A percentile compares a stretch with the other conserved stretches of the same genome.
Evolutionary conservation across 176 grass and related monocot species (phyloP).

Genomic region (Oryza rufipogon): DNA sequence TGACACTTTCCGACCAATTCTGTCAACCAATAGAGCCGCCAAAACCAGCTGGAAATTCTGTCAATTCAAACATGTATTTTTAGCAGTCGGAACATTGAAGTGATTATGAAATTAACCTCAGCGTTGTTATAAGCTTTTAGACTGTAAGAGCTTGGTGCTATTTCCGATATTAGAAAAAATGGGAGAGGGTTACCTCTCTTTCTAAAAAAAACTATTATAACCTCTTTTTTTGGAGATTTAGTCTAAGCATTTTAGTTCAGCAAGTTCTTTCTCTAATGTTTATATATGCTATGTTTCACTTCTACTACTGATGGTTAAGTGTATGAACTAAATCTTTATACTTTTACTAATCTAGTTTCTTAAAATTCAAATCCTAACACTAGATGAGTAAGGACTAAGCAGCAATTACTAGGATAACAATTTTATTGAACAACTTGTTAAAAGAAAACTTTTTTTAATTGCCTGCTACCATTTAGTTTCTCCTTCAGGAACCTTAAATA

Average conservation of each 20-base stretch:
- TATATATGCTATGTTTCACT: background rate
- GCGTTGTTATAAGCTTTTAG: background rate
- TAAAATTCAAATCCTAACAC: too few relatives aligned
- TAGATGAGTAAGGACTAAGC: background rate
- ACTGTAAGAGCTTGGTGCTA: too few relatives aligned
- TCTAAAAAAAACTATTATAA: too few relatives aligned
- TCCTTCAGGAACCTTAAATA: too few relatives aligned
- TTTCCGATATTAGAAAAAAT: too few relatives aligned
- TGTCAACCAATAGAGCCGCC: constrained; percentile 64
- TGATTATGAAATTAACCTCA: background rate
- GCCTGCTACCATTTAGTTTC: too few relatives aligned
- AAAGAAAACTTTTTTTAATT: background rate
- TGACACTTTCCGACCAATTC: constrained; percentile 65
- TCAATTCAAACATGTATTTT: constrained; percentile 21
- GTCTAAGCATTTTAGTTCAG: background rate
- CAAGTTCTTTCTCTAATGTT: background rate
- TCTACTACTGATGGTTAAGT: background rate
- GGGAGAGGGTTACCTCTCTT: too few relatives aligned
- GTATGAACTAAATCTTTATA: background rate
- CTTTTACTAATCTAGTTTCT: background rate
- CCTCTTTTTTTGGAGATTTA: background rate
- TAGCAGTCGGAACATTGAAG: background rate
- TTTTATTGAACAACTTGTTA: background rate
- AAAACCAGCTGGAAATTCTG: constrained; percentile 76
- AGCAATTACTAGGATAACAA: background rate